phyloP scores from a whole-genome alignment of 768 basidiomycete genomes.

The Mycena olivaceomarginata region DNA sequence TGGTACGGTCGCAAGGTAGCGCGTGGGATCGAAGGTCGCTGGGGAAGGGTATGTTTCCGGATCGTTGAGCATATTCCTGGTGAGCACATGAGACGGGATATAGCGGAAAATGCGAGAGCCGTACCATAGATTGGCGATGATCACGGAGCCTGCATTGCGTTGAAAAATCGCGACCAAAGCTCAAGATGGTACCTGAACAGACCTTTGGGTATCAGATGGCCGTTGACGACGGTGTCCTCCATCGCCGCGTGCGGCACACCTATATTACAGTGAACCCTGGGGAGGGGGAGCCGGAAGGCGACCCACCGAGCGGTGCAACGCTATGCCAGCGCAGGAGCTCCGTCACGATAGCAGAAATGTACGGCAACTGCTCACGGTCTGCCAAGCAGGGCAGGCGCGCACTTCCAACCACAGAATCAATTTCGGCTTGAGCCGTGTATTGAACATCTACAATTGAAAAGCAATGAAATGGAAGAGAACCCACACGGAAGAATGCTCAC shows the following conservation, averaged over 20 bases:
- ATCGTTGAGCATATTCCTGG: conserved; percentile 74
- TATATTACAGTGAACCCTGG: conserved; percentile 29
- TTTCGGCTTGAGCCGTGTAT: conserved; percentile 71
- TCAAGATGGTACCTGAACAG: background rate
- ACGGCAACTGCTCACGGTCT: conserved; percentile 69
- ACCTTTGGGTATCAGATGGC: conserved; percentile 69
- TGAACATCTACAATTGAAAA: conserved; percentile 63
- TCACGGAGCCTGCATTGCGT: conserved; percentile 54
- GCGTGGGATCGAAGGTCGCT: conserved; percentile 68
- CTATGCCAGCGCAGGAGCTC: conserved; percentile 71
- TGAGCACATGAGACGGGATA: background rate
- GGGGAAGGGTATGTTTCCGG: conserved; percentile 69
- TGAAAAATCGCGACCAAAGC: background rate
- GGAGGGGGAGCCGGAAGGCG: background rate
- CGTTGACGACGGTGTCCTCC: conserved; percentile 65
- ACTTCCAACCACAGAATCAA: conserved; percentile 63
- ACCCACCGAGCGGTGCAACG: conserved; percentile 64
- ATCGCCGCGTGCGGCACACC: conserved; percentile 67
- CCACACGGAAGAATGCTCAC: conserved; percentile 38
- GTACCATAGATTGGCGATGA: conserved; percentile 70
- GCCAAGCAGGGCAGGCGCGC: conserved; percentile 60
- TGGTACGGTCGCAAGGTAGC: conserved; percentile 59
- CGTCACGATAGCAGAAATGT: conserved; percentile 65
- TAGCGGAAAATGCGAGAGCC: background rate
- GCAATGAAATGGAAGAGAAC: conserved; percentile 7